Evolutionary conservation across 768 basidiomycete genomes (phyloP), one percentile per base, ranked within the genome.

Genomic region (Termitomyces bulborhizus): DNA sequence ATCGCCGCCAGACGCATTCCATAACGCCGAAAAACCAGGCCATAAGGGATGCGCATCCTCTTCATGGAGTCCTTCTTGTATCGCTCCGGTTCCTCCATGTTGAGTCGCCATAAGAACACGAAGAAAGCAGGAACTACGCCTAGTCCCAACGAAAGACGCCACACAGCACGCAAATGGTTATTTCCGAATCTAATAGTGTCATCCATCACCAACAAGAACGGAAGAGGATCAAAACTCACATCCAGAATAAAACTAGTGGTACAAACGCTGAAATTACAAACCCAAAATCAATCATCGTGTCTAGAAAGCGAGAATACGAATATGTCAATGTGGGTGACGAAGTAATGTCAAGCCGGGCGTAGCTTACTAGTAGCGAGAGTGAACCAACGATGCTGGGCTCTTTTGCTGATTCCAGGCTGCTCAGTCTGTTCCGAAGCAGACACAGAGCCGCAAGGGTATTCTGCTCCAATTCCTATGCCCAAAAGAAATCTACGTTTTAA

Each of bases 391-490:
- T 95, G 88, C 64, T 93, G 94, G 4, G 88, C 79, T 51, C 84
- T 84, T 71, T 90, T 92, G 60, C 69, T 76, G 62, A 96, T 86
- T 8, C 81, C 82, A 8, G 81, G 76, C 67, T 90, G 88, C 67
- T 97, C 95, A 2, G 92, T 89, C 63, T 93, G 90, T 65, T 97
- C 95, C 1, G 90, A 87, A 6, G 87, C 88, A 4, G 92, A 89
- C 15, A 93, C 90, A 0, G 87, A 88, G 26, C 94, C 93, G 58
- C 90, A 91, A 6, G 94, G 94, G 60, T 95, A 95, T 68, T 37
- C 36, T 37, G 36, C 36, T 37, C 36, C 36, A 16, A 37, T 37
- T 37, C 36, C 36, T 37, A 37, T 91, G 37, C 95, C 95, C 44
- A 94, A 76, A 1, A 97, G 69, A 75, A 95, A 95, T 6, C 91